Evolutionary conservation across 78 protist species (phyloP).

Genomic region (Speleostelium caveatum): DNA sequence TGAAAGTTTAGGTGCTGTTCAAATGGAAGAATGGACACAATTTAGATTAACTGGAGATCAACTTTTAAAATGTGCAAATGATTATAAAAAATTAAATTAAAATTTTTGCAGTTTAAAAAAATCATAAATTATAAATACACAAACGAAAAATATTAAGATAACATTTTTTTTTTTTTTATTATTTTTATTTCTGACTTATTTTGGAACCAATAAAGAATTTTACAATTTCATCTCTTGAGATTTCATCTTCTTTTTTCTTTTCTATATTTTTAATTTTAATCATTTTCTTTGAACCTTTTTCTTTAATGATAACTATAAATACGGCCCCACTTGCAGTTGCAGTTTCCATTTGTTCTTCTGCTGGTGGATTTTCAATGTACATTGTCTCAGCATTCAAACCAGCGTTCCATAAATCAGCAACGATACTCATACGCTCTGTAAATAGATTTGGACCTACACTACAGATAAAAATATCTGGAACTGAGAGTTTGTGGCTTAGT

Average conservation of each 20-base stretch:
- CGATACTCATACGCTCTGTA: constrained; percentile 20
- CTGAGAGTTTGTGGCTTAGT: background rate
- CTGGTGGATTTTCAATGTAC: constrained; percentile 32
- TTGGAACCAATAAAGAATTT: constrained; percentile 22
- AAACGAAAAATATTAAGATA: background rate
- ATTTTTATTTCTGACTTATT: background rate
- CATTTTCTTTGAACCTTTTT: constrained; percentile 45
- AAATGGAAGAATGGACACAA: constrained; percentile 44
- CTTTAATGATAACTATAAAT: constrained; percentile 25
- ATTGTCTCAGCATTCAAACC: constrained; percentile 59
- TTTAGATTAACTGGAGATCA: constrained; percentile 35
- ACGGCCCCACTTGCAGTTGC: constrained; percentile 29
- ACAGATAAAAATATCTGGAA: constrained; percentile 48
- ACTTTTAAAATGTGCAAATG: constrained; percentile 8
- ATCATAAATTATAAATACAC: background rate
- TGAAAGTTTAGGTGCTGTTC: constrained; percentile 47
- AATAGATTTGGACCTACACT: constrained; percentile 52
- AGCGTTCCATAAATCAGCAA: constrained; percentile 33
- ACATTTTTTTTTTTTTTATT: background rate
- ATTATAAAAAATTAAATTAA: constrained; percentile 11
- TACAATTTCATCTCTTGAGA: constrained; percentile 68
- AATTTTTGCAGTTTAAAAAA: too few species aligned
- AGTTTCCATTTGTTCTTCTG: constrained; percentile 60
- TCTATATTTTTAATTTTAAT: constrained; percentile 66
- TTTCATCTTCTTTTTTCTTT: constrained; percentile 59